phyloP scores from a whole-genome alignment of 2,329 filamentous ascomycete genomes.

The Pseudocercospora macadamiae region DNA sequence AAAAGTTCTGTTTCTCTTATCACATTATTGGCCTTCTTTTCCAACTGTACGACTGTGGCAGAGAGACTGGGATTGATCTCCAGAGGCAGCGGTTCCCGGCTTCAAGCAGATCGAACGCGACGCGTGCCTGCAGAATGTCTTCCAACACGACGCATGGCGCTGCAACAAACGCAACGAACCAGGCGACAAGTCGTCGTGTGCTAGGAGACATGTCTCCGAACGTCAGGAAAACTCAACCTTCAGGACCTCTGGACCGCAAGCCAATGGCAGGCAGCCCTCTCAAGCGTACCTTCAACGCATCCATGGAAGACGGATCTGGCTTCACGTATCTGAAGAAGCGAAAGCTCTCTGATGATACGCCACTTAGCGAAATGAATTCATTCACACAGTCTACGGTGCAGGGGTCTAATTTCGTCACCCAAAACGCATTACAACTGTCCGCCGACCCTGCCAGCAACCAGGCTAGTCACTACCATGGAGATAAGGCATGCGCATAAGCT shows the following conservation, averaged over 20 bases:
- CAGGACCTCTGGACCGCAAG: slow-evolving; percentile 24
- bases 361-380: slow-evolving; percentile 9
- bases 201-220: slow-evolving; percentile 40
- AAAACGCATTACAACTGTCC: slow-evolving; percentile 1
- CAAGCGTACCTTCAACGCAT: slow-evolving; percentile 38
- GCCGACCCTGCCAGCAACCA: background rate
- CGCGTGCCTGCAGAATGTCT: slow-evolving; percentile 17
- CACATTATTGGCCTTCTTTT: too few species aligned
- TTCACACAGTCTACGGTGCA: background rate
- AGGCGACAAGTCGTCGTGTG: slow-evolving; percentile 25
- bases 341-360: slow-evolving; percentile 23
- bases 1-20: too few species aligned
- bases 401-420: background rate
- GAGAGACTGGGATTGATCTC: background rate
- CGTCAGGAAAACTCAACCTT: slow-evolving; percentile 23
- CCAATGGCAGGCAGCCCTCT: slow-evolving; percentile 34
- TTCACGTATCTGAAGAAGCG: slow-evolving; percentile 41
- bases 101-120: background rate
- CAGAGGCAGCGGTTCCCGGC: background rate
- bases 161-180: slow-evolving; percentile 8
- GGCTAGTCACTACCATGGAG: slow-evolving; percentile 2
- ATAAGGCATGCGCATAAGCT: background rate
- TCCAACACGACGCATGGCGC: slow-evolving; percentile 1
- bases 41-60: background rate
- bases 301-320: slow-evolving; percentile 35